These are phyloP conservation scores for Metschnikowia cerradonensis DNA, from an alignment of 805 yeast genomes.

Conservation along the genomic window DNA sequence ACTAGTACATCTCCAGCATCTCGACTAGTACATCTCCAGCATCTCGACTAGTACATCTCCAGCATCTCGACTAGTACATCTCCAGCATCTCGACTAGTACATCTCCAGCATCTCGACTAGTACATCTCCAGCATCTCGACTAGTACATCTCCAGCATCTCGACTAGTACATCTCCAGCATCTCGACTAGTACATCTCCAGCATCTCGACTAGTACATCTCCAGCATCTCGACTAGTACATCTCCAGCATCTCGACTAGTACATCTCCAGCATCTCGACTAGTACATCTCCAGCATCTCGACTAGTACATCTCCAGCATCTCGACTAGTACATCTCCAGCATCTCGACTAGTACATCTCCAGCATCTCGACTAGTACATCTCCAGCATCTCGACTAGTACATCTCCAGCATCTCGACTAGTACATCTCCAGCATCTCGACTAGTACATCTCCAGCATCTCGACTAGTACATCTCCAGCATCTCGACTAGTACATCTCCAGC, in stretches of 20 bases:
- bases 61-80: not conserved
- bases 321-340: too few species aligned
- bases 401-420: not conserved
- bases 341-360: not conserved
- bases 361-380: too few species aligned
- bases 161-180: not conserved
- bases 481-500: too few species aligned
- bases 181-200: too few species aligned
- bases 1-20: not conserved
- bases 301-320: not conserved
- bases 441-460: too few species aligned
- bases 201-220: not conserved
- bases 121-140: not conserved
- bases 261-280: too few species aligned
- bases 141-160: not conserved
- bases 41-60: too few species aligned
- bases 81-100: too few species aligned
- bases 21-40: not conserved
- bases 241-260: not conserved
- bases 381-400: not conserved
- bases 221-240: too few species aligned
- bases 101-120: not conserved
- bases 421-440: too few species aligned
- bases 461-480: too few species aligned
- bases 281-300: too few species aligned